Conservation (phyloP, 257 asterid genomes). For the Mentha longifolia region DNA sequence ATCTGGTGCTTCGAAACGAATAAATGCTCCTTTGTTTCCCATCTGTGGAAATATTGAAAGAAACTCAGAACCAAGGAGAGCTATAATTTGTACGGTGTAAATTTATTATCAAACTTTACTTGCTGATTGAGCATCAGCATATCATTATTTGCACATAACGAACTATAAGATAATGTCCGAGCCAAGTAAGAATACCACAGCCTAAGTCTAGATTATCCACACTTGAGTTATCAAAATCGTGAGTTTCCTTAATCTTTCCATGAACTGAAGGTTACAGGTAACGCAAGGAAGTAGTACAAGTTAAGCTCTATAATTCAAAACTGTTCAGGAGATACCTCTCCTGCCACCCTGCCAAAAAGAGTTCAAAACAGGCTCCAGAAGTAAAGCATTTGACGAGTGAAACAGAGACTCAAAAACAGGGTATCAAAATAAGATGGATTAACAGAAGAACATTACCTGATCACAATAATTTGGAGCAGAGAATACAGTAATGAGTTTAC, state of each 20-base stretch:
- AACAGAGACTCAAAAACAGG: slow-evolving; percentile 20
- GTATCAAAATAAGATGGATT: slow-evolving; percentile 20
- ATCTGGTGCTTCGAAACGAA: slow-evolving; percentile 91
- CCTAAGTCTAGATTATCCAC: background rate
- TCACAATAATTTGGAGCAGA: slow-evolving; percentile 99
- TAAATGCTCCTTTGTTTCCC: slow-evolving; percentile 99
- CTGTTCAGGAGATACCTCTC: background rate
- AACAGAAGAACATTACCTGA: slow-evolving; percentile 65
- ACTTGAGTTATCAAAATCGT: background rate
- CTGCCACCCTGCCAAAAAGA: background rate
- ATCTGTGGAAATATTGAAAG: slow-evolving; percentile 57
- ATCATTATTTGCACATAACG: background rate
- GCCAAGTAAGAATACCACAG: background rate
- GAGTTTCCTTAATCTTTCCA: background rate
- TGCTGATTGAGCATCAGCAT: slow-evolving; percentile 13
- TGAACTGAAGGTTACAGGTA: slow-evolving; percentile 1
- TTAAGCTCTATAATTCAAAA: background rate
- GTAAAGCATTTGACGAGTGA: background rate
- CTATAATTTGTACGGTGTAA: background rate
- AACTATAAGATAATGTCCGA: background rate
- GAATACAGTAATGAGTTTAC: slow-evolving; percentile 95
- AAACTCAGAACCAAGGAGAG: slow-evolving; percentile 27
- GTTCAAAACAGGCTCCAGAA: background rate
- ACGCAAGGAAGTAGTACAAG: background rate
- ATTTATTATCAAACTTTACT: background rate